Base-by-base conservation (phyloP, 106 monocot species). In the Dioscorea zingiberensis region DNA sequence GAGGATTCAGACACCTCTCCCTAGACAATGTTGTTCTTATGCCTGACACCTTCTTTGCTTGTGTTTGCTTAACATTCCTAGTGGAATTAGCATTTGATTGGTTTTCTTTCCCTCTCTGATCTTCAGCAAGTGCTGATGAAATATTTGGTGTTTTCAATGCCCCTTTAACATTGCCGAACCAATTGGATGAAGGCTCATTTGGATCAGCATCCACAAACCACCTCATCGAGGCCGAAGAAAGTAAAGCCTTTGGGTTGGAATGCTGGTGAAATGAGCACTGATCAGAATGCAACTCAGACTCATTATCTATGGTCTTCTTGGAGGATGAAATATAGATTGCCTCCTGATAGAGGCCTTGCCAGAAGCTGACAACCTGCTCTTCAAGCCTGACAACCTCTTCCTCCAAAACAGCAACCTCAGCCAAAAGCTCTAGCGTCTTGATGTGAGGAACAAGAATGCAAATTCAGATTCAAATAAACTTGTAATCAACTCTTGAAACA, bases 381-480 rank as follows among this genome's bases (percentile, higher is more conserved):
- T 98, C 97, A n/a, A 98, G 88, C 48, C 92, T 65, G 15, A 80
- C 83, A 17, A 98, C 97, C 58, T 98, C 97, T 63, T 98, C 97
- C 51, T 98, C 97, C 60, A 98, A 67, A 2, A 92, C 81, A 1
- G 97, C 97, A 10, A 98, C 92, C 64, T 98, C 97, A n/a, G 88
- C 97, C 12, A 98, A 73, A 58, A 98, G 92, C 77, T 88, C 88
- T 57, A 98, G 58, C 23, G 78, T 92, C 97, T 88, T 85, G 54
- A 45, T 57, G 16, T 7, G 25, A 73, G 64, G 21, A 55, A 16
- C 64, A 70, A 56, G 25, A 68, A 64, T 29, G n/a, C 23, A 22
- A 25, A 75, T 32, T 71, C 24, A 63, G 15, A 70, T 69, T 44
- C 51, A 18, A 38, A 16, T 13, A 58, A 54, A 58, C 4, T 58